phyloP scores from a whole-genome alignment of 148 eudicot species.

The Persicaria maculosa region DNA sequence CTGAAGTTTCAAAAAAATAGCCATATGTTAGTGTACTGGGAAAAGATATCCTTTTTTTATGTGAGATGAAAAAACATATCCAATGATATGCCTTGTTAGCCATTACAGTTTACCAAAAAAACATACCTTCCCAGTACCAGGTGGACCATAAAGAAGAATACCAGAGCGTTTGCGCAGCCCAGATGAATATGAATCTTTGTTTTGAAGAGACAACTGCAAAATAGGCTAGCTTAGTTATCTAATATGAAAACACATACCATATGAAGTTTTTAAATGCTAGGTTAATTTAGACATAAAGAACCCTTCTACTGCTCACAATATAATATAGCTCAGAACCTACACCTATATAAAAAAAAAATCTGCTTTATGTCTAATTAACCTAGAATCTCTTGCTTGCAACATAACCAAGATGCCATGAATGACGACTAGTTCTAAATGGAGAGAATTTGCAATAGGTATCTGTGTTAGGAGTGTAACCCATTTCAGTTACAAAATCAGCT shows the following conservation, averaged over 20 bases:
- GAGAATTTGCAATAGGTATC: not conserved
- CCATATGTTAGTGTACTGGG: not conserved
- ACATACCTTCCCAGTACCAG: slow-evolving; percentile 94
- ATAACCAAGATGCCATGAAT: not conserved
- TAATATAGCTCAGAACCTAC: not conserved
- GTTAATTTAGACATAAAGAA: not conserved
- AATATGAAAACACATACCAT: not conserved
- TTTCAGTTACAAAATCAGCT: not conserved
- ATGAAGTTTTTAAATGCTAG: not conserved
- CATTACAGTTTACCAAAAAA: slow-evolving; percentile 1
- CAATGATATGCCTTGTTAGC: not conserved
- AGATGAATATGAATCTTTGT: slow-evolving; percentile 95
- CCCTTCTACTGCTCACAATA: not conserved
- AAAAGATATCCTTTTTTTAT: not conserved
- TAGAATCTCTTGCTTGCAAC: not conserved
- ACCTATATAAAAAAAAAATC: not conserved
- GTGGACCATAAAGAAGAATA: slow-evolving; percentile 98
- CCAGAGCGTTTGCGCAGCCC: slow-evolving; percentile 98
- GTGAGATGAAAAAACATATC: too few species aligned
- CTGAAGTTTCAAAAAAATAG: slow-evolving; percentile 35
- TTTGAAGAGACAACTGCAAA: slow-evolving; percentile 77
- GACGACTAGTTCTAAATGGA: not conserved
- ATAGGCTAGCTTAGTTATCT: slow-evolving; percentile 1
- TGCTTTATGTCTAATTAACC: not conserved
- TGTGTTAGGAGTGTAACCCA: not conserved